Base-by-base conservation (phyloP, 2,329 filamentous ascomycete species). In the Lachnellula occidentalis region DNA sequence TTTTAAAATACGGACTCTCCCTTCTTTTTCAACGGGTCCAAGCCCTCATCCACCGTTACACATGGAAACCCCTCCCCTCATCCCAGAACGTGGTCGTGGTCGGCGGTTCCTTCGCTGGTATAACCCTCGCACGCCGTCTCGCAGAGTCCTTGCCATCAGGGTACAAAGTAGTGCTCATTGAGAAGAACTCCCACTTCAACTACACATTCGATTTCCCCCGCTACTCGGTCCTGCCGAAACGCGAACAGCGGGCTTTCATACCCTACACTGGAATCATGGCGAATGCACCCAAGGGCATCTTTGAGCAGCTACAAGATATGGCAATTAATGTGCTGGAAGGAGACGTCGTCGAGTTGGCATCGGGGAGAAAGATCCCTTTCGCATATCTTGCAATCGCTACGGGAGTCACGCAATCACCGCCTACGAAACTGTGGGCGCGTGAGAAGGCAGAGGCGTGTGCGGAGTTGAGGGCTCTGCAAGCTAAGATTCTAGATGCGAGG, bases 161-260 rank as follows among this genome's bases (percentile, higher is more conserved):
- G 3, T 77, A 73, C 55, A 65, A 71, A 47, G 73, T 79, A 1
- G 58, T 79, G 0, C 58, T 79, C 5, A 66, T 80, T 27, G 78
- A 81, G 58, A 76, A 73, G 50, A 77, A 78, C 54, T 74, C 72
- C 8, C 78, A 80, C 63, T 76, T 80, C 56, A 74, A 80, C 53
- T 76, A 75, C 51, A 67, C 73, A 0, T 81, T 76, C 61, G 67
- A 68, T 4, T 78, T 80, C 56, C 77, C 78, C 0, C 68, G 78
- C 8, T 78, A 74, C 49, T 71, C 70, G 3, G 73, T 79, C 5
- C 60, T 78, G 1, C 56, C 63, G 2, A 72, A 69, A 2, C 69
- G 74, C 37, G 76, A 79, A 50, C 62, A 74, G 27, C 73, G 72
- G 46, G 76, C 75, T 0, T 79, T 80, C 48, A 74, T 80, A 21